phyloP scores from a whole-genome alignment of 2,329 filamentous ascomycete species.

The Cytospora mali region DNA sequence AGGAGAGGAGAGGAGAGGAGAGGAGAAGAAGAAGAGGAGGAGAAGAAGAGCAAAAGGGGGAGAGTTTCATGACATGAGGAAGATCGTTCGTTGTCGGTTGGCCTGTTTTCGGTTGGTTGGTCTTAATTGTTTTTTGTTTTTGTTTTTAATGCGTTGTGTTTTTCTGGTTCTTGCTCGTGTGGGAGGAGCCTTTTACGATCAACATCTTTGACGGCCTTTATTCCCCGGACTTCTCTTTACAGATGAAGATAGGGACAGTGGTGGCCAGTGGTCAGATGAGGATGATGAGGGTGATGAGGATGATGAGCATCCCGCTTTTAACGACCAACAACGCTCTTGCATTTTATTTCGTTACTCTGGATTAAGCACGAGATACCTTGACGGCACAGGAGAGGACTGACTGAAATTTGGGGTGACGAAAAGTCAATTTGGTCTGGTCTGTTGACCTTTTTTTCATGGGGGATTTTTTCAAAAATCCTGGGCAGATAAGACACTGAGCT shows the following conservation, averaged over 20 bases:
- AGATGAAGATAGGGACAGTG: neutral
- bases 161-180: too few species aligned
- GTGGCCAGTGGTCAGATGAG: too few species aligned
- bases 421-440: neutral
- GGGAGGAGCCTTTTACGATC: neutral
- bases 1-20: neutral
- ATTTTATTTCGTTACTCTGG: neutral
- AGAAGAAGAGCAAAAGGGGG: too few species aligned
- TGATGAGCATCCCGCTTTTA: neutral
- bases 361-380: neutral
- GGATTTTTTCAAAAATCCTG: neutral
- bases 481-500: neutral
- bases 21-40: too few species aligned
- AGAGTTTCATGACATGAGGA: too few species aligned
- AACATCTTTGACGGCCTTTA: neutral
- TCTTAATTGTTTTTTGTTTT: neutral
- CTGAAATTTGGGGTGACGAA: neutral
- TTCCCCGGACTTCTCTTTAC: neutral
- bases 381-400: neutral
- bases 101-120: too few species aligned
- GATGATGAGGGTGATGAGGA: neutral
- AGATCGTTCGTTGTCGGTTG: too few species aligned
- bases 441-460: neutral
- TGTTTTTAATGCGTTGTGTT: too few species aligned
- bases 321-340: neutral